These are phyloP conservation scores for Polytrichum commune DNA, from an alignment of 225 moss, liverwort and hornwort species.

Conservation along the genomic window DNA sequence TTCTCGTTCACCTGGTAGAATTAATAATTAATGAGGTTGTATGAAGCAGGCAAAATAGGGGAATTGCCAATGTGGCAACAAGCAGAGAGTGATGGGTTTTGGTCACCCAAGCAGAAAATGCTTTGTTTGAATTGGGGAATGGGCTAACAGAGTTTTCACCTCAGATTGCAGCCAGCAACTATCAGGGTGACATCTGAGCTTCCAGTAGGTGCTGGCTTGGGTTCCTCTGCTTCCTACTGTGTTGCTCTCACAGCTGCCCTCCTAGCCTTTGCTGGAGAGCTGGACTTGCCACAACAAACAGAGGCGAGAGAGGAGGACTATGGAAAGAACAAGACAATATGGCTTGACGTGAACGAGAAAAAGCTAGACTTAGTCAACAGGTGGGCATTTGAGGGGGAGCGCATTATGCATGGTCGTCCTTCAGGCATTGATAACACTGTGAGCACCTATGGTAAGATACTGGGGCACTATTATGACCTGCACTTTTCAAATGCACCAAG, in stretches of 20 bases:
- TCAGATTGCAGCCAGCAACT: conserved; percentile 87
- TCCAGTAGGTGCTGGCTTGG: conserved; percentile 92
- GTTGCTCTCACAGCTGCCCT: conserved; percentile 79
- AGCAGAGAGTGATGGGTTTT: too few species aligned
- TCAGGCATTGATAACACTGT: conserved; percentile 99
- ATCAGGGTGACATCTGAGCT: conserved; percentile 80
- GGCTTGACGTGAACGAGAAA: conserved; percentile 59
- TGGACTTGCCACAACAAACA: conserved; percentile 41
- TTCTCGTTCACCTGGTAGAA: too few species aligned
- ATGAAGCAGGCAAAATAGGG: too few species aligned
- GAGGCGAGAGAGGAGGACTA: conserved; percentile 9
- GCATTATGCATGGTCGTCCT: conserved; percentile 89
- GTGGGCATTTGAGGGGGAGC: conserved; percentile 98
- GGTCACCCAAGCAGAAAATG: neutral
- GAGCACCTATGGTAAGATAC: conserved; percentile 84
- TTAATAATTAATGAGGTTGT: too few species aligned
- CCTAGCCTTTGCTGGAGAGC: conserved; percentile 58
- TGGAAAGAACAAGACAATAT: conserved; percentile 24
- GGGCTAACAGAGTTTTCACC: conserved; percentile 65
- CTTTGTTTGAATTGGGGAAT: conserved; percentile 31
- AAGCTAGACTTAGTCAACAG: conserved; percentile 72
- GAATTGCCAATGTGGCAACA: too few species aligned
- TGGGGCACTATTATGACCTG: too few species aligned
- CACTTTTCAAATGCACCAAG: too few species aligned
- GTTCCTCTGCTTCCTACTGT: conserved; percentile 96